Evolutionary conservation across 345 rosid genomes (phyloP).

Genomic region (Gossypium stocksii): DNA sequence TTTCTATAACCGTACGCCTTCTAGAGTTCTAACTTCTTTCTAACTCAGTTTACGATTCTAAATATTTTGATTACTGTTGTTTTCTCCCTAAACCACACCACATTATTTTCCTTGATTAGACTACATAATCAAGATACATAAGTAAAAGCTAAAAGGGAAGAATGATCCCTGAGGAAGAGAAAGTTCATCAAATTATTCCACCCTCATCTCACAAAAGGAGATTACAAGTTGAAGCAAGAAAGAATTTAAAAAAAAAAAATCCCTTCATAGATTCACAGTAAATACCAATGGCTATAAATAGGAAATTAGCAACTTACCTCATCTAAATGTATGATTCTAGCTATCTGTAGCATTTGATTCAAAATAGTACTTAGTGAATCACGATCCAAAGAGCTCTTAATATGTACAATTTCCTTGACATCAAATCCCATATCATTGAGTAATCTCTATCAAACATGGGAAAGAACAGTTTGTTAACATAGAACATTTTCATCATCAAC

Average conservation of each 20-base stretch:
- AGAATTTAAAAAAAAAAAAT: not conserved
- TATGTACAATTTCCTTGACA: slow-evolving; percentile 37
- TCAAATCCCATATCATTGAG: slow-evolving; percentile 50
- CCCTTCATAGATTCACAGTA: not conserved
- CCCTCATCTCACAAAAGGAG: not conserved
- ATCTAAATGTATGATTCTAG: slow-evolving; percentile 60
- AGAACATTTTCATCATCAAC: not conserved
- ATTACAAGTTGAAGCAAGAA: not conserved
- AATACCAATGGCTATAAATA: not conserved
- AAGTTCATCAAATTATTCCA: not conserved
- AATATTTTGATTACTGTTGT: too few relatives aligned
- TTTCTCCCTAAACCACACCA: too few relatives aligned
- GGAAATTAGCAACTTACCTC: slow-evolving; percentile 43
- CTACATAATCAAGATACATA: not conserved
- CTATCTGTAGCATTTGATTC: slow-evolving; percentile 50
- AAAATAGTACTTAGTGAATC: slow-evolving; percentile 34
- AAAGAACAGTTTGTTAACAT: not conserved
- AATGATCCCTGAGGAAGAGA: not conserved
- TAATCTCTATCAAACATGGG: slow-evolving; percentile 42
- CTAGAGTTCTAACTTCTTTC: too few relatives aligned
- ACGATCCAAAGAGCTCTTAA: slow-evolving; percentile 28
- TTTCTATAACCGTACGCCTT: too few relatives aligned
- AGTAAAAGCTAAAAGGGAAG: not conserved
- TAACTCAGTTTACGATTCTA: too few relatives aligned
- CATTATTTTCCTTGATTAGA: not conserved